phyloP scores from a whole-genome alignment of 768 basidiomycete species.

The Lactarius vividus region DNA sequence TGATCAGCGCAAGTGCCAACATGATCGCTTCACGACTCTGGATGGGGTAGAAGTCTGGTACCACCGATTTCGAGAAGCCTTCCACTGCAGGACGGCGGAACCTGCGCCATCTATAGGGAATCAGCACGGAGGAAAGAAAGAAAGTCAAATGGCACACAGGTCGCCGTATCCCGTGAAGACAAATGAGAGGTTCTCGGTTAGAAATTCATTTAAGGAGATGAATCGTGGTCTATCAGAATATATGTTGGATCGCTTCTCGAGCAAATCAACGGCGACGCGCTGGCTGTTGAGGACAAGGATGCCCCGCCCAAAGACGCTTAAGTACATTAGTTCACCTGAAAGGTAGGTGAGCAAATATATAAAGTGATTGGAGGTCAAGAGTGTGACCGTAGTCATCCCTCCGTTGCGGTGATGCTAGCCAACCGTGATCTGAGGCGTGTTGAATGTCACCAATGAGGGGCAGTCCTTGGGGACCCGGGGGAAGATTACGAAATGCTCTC shows the following conservation, averaged over 20 bases:
- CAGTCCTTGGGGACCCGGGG: neutral
- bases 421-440: neutral
- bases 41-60: neutral
- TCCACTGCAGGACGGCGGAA: neutral
- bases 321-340: neutral
- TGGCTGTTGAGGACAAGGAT: neutral
- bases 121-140: neutral
- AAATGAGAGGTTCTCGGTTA: neutral
- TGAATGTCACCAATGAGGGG: neutral
- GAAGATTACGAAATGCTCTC: neutral
- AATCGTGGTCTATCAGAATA: neutral
- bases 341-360: neutral
- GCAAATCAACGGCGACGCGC: neutral
- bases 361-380: neutral
- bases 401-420: neutral
- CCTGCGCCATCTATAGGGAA: neutral
- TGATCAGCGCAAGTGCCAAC: slow-evolving; percentile 26
- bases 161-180: neutral
- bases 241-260: neutral
- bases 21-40: neutral
- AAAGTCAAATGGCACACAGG: neutral
- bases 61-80: neutral
- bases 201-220: neutral
- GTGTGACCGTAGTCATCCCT: neutral
- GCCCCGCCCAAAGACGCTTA: neutral